phyloP scores from a whole-genome alignment of 1,284 basidiomycete species.

The Grifola frondosa region DNA sequence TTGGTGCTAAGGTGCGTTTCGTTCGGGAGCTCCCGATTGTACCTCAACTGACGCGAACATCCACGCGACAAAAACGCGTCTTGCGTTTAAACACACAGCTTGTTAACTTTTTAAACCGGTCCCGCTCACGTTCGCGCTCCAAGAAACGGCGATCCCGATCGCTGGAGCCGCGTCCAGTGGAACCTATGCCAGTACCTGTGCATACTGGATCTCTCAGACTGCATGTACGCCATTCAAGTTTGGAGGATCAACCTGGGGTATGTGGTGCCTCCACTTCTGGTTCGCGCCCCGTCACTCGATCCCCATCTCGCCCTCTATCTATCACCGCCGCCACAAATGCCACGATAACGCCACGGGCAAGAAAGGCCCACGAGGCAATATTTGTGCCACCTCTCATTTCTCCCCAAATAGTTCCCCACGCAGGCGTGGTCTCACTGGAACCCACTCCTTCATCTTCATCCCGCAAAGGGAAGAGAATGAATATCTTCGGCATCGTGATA shows the following conservation, averaged over 20 bases:
- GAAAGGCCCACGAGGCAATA: constrained; percentile 15
- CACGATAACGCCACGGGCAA: constrained; percentile 47
- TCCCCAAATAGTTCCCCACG: constrained; percentile 18
- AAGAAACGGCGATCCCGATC: constrained; percentile 34
- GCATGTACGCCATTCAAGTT: constrained; percentile 25
- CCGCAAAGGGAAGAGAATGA: constrained; percentile 29
- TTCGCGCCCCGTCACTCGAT: constrained; percentile 49
- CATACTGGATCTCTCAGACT: constrained; percentile 24
- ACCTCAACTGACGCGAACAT: constrained; percentile 9
- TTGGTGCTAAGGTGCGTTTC: constrained; percentile 29
- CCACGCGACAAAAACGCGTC: constrained; percentile 11
- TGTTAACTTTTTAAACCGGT: constrained; percentile 35
- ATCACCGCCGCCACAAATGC: constrained; percentile 59
- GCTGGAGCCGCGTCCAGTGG: constrained; percentile 26
- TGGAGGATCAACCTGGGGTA: constrained; percentile 20
- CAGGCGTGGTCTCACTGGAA: constrained; percentile 21
- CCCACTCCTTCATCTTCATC: constrained; percentile 17
- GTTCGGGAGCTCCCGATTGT: not conserved
- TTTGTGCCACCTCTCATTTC: constrained; percentile 9
- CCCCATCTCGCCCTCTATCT: constrained; percentile 62
- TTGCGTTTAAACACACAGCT: constrained; percentile 23
- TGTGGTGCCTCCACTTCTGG: constrained; percentile 24
- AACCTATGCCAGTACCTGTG: constrained; percentile 21
- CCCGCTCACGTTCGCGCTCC: constrained; percentile 34
- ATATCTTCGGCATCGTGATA: constrained; percentile 31